A percentile compares a stretch with the other conserved stretches of the same genome.
Conservation (phyloP, 352 stramenopile species). For the Phytopythium vexans region DNA sequence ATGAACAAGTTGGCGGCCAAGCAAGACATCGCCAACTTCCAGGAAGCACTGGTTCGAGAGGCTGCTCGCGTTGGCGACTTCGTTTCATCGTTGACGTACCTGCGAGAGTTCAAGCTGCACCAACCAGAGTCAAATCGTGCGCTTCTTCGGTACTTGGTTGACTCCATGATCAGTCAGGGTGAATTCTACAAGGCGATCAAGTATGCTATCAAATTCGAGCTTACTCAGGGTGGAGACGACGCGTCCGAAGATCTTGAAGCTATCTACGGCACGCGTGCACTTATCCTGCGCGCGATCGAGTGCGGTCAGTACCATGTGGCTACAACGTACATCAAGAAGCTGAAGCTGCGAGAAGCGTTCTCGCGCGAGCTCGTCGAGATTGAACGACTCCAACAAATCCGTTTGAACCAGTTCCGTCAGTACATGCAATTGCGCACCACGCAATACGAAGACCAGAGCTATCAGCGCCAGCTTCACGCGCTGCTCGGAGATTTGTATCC, state of each 20-base stretch:
- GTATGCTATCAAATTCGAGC: constrained; percentile 82
- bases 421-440: constrained; percentile 43
- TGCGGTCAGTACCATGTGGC: constrained; percentile 73
- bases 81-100: constrained; percentile 52
- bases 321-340: constrained; percentile 75
- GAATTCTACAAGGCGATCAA: constrained; percentile 90
- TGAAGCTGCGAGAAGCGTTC: constrained; percentile 66
- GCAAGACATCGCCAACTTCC: constrained; percentile 36
- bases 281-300: constrained; percentile 64
- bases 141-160: constrained; percentile 56
- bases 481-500: constrained; percentile 36
- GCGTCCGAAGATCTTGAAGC: not conserved
- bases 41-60: constrained; percentile 57
- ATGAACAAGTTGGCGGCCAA: constrained; percentile 71
- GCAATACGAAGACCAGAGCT: constrained; percentile 40
- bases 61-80: constrained; percentile 65
- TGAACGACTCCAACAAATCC: constrained; percentile 41
- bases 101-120: constrained; percentile 83
- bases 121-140: constrained; percentile 22
- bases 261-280: constrained; percentile 40
- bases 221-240: constrained; percentile 26
- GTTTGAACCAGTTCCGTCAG: constrained; percentile 57
- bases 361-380: constrained; percentile 55
- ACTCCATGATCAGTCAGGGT: constrained; percentile 57
- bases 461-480: constrained; percentile 31